A percentile compares a stretch with the other conserved stretches of the same genome.
phyloP scores from a whole-genome alignment of 208 protist genomes.

The Blastocrithidia nonstop region DNA sequence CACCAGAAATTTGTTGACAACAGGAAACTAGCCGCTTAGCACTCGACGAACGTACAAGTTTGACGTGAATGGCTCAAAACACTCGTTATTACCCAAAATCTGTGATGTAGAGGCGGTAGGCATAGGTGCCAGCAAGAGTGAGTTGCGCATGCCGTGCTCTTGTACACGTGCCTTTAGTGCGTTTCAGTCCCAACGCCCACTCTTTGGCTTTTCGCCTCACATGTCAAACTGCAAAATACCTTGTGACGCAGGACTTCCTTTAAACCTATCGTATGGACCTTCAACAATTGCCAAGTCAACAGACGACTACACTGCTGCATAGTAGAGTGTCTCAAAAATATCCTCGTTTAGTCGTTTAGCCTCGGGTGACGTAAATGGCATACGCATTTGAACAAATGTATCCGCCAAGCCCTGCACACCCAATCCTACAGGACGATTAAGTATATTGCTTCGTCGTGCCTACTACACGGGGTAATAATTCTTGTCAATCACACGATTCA shows the following conservation, averaged over 20 bases:
- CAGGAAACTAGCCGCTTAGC: constrained; percentile 97
- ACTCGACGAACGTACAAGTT: constrained; percentile 98
- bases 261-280: constrained; percentile 91
- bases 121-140: constrained; percentile 98
- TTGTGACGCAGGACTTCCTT: constrained; percentile 88
- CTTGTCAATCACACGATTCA: constrained; percentile 98
- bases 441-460: constrained; percentile 90
- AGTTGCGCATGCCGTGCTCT: constrained; percentile 94
- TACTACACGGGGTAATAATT: constrained; percentile 98
- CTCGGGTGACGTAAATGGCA: constrained; percentile 89
- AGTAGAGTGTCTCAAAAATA: constrained; percentile 99
- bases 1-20: constrained; percentile 98
- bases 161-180: constrained; percentile 81
- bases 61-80: constrained; percentile 98
- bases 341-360: constrained; percentile 92
- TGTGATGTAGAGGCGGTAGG: constrained; percentile 99
- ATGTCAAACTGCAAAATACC: constrained; percentile 99
- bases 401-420: constrained; percentile 99
- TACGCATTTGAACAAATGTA: constrained; percentile 90
- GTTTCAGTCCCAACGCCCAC: constrained; percentile 94
- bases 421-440: constrained; percentile 96
- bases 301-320: constrained; percentile 81
- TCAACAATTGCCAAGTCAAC: constrained; percentile 87
- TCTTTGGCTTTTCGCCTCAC: constrained; percentile 81
- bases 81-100: constrained; percentile 99